phyloP scores from a whole-genome alignment of 1,284 basidiomycete genomes.

The Takashimella koratensis region DNA sequence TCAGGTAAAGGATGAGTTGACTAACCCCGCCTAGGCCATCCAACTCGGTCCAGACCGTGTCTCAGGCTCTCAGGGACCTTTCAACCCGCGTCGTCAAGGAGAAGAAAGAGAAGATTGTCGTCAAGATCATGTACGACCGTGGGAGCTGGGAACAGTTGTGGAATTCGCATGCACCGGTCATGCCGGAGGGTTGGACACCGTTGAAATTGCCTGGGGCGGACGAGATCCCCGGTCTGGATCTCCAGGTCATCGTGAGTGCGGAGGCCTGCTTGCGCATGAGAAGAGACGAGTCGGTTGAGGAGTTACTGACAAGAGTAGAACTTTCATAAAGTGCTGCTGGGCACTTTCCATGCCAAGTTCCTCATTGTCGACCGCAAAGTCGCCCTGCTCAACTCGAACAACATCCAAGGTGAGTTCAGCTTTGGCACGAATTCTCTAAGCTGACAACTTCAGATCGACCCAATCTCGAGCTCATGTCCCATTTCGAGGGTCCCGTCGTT shows the following conservation, averaged over 20 bases:
- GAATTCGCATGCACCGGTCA: constrained; percentile 59
- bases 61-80: constrained; percentile 57
- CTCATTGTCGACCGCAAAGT: constrained; percentile 69
- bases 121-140: constrained; percentile 64
- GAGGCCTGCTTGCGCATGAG: background rate
- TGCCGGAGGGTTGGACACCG: constrained; percentile 54
- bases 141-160: constrained; percentile 57
- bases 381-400: constrained; percentile 68
- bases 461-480: constrained; percentile 65
- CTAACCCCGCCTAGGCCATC: constrained; percentile 46
- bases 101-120: constrained; percentile 55
- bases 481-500: constrained; percentile 66
- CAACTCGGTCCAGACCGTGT: constrained; percentile 56
- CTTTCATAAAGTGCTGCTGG: constrained; percentile 57
- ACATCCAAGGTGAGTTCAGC: constrained; percentile 56
- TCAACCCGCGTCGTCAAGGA: constrained; percentile 54
- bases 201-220: constrained; percentile 58
- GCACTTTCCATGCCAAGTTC: constrained; percentile 76
- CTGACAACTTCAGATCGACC: constrained; percentile 52
- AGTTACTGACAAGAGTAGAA: constrained; percentile 35
- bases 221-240: constrained; percentile 60
- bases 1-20: too few relatives aligned
- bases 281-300: background rate
- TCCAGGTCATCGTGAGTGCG: constrained; percentile 58
- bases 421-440: background rate